These are phyloP conservation scores for Scheffersomyces ergatensis DNA, from an alignment of 805 yeast genomes.

Conservation along the genomic window DNA sequence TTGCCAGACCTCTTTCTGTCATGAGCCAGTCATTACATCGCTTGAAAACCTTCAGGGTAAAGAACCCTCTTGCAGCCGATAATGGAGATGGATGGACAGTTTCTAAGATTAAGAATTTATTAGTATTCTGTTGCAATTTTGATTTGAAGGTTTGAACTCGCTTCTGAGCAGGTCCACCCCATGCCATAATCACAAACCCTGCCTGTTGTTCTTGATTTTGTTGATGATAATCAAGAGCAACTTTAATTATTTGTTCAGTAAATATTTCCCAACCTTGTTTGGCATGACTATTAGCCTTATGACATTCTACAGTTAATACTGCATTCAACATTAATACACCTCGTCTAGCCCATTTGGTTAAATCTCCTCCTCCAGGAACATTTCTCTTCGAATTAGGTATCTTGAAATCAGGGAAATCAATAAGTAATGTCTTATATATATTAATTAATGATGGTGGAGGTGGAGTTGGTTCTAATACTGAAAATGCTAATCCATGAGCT, in stretches of 20 bases:
- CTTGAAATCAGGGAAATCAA: conserved; percentile 64
- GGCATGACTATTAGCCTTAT: conserved; percentile 90
- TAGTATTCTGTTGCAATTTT: conserved; percentile 13
- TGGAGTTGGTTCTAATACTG: conserved; percentile 77
- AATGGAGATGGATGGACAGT: conserved; percentile 95
- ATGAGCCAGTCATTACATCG: conserved; percentile 77
- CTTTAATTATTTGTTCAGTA: conserved; percentile 67
- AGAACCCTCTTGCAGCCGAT: conserved; percentile 83
- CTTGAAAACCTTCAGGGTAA: conserved; percentile 70
- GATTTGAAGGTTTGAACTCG: conserved; percentile 43
- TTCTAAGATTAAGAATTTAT: conserved; percentile 49
- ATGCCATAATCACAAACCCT: conserved; percentile 76
- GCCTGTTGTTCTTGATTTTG: conserved; percentile 14
- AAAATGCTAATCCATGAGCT: conserved; percentile 96
- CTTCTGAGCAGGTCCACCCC: conserved; percentile 77
- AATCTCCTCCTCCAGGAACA: conserved; percentile 54
- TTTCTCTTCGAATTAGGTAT: conserved; percentile 45
- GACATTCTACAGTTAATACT: conserved; percentile 87
- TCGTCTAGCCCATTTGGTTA: conserved; percentile 79
- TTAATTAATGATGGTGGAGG: conserved; percentile 84
- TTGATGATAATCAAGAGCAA: conserved; percentile 49
- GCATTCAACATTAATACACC: conserved; percentile 90
- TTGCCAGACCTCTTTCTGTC: conserved; percentile 41
- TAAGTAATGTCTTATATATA: conserved; percentile 74
- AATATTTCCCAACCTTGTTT: conserved; percentile 90